Conservation (phyloP, 2,329 filamentous ascomycete species). For the Sphaerostilbella broomeana region DNA sequence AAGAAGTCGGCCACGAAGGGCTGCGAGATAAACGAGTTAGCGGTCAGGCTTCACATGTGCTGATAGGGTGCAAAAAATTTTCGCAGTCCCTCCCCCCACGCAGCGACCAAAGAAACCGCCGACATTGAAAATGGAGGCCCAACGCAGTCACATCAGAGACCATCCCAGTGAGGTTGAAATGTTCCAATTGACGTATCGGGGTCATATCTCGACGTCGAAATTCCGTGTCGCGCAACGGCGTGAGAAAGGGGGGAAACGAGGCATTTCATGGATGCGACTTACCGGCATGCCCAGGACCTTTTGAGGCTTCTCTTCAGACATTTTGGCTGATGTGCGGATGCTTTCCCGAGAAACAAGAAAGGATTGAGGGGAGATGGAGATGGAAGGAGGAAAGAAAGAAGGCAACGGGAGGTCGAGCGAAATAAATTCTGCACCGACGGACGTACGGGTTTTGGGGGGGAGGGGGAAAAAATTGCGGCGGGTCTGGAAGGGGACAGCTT, state of each 20-base stretch:
- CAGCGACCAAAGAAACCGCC: neutral
- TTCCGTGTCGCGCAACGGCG: slow-evolving; percentile 13
- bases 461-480: slow-evolving; percentile 46
- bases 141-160: neutral
- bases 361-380: slow-evolving; percentile 56
- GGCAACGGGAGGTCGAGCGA: slow-evolving; percentile 34
- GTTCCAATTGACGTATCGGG: slow-evolving; percentile 18
- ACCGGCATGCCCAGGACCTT: slow-evolving; percentile 63
- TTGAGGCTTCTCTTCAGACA: slow-evolving; percentile 48
- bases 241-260: slow-evolving; percentile 19
- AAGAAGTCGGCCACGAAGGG: slow-evolving; percentile 97
- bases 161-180: slow-evolving; percentile 2
- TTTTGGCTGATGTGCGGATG: slow-evolving; percentile 39
- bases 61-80: slow-evolving; percentile 7
- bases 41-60: slow-evolving; percentile 7
- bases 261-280: slow-evolving; percentile 35
- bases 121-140: neutral
- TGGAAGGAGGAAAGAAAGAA: slow-evolving; percentile 39
- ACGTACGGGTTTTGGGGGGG: slow-evolving; percentile 36
- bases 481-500: slow-evolving; percentile 39
- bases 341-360: slow-evolving; percentile 42
- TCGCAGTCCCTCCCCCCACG: slow-evolving; percentile 6
- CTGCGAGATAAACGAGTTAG: slow-evolving; percentile 38
- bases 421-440: slow-evolving; percentile 40
- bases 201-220: slow-evolving; percentile 3